These are phyloP conservation scores for Tulasnella sp. DNA, from an alignment of 768 basidiomycete species.

Conservation along the genomic window DNA sequence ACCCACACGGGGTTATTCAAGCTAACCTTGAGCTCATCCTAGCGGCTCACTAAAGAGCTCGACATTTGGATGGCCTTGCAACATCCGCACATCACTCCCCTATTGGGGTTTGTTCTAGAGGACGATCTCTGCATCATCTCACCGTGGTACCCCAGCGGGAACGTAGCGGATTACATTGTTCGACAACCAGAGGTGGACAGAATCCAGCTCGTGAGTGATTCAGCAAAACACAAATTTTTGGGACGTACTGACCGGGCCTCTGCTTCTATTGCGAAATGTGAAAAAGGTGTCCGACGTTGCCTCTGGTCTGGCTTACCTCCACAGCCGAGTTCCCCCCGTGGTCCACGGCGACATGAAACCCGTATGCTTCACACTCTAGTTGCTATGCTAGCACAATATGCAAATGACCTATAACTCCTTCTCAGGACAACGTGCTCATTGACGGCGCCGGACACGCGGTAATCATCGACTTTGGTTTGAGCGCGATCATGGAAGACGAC, in stretches of 20 bases:
- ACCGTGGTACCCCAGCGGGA: conserved; percentile 4
- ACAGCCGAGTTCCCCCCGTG: not conserved
- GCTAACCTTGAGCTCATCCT: not conserved
- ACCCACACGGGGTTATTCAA: not conserved
- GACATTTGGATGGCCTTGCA: conserved; percentile 19
- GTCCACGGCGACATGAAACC: conserved; percentile 21
- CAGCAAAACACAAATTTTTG: no score
- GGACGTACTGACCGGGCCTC: not conserved
- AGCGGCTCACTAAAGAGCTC: conserved; percentile 2
- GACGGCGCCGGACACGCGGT: not conserved
- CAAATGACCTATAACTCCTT: not conserved
- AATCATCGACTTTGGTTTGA: conserved; percentile 20
- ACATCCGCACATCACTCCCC: not conserved
- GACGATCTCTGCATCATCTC: not conserved
- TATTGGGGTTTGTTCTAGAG: not conserved
- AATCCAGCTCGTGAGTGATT: not conserved
- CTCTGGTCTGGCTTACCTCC: not conserved
- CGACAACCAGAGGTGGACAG: not conserved
- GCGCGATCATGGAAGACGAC: conserved; percentile 16
- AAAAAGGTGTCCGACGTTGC: conserved; percentile 12
- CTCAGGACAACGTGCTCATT: not conserved
- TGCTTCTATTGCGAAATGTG: not conserved
- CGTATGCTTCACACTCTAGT: not conserved
- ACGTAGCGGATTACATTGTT: not conserved
- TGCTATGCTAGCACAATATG: not conserved